Conservation (phyloP, 441 rosid species). For the Macaranga tanarius region DNA sequence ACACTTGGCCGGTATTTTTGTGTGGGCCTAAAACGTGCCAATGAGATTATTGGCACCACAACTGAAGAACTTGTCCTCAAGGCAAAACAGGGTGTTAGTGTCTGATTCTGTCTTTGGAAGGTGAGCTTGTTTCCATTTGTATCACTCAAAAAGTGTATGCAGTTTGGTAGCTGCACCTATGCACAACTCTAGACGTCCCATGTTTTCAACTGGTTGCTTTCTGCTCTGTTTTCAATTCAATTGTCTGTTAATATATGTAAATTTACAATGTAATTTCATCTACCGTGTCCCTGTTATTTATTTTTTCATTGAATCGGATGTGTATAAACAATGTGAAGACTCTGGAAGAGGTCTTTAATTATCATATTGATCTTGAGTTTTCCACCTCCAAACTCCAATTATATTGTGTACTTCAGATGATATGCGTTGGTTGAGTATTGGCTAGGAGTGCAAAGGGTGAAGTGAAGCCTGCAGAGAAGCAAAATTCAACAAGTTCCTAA, state of each 20-base stretch:
- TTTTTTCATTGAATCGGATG: background rate
- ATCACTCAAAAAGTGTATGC: background rate
- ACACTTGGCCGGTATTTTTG: slow-evolving; percentile 70
- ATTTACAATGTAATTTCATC: background rate
- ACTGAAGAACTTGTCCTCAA: slow-evolving; percentile 93
- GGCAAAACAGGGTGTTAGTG: slow-evolving; percentile 54
- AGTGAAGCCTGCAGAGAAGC: background rate
- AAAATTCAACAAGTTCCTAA: background rate
- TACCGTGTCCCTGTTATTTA: no score
- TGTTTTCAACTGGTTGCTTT: background rate
- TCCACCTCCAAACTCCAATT: background rate
- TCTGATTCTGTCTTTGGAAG: slow-evolving; percentile 21
- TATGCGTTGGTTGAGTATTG: background rate
- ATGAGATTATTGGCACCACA: slow-evolving; percentile 91
- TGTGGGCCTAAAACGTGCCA: slow-evolving; percentile 80
- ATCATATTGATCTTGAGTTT: background rate
- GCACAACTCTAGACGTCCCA: background rate
- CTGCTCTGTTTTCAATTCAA: background rate
- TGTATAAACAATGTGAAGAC: background rate
- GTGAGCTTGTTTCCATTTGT: background rate
- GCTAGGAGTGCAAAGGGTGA: background rate
- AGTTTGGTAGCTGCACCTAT: background rate
- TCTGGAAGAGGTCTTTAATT: background rate
- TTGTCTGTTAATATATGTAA: slow-evolving; percentile 13
- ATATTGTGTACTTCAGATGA: background rate